phyloP scores from a whole-genome alignment of 2,329 filamentous ascomycete species.

The Dactylonectria macrodidyma region DNA sequence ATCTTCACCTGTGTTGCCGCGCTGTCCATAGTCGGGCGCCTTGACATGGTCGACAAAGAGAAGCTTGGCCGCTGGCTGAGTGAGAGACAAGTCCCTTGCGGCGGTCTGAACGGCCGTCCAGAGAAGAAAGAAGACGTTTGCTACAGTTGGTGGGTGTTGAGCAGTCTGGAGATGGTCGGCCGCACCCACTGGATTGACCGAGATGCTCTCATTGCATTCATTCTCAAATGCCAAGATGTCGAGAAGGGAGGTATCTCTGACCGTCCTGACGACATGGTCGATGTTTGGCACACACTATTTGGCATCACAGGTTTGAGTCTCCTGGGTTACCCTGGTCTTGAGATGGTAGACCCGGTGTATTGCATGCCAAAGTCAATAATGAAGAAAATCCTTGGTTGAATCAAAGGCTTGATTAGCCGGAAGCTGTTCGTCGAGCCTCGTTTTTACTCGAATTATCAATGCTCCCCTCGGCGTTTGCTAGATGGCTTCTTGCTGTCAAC shows the following conservation, averaged over 20 bases:
- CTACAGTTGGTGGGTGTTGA: slow-evolving; percentile 99
- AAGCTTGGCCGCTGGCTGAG: slow-evolving; percentile 91
- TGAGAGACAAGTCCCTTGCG: slow-evolving; percentile 89
- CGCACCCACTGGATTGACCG: slow-evolving; percentile 94
- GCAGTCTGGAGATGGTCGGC: slow-evolving; percentile 90
- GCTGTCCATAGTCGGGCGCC: slow-evolving; percentile 83
- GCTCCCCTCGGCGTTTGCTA: not conserved
- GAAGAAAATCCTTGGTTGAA: slow-evolving; percentile 67
- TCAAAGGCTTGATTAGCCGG: not conserved
- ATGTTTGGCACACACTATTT: slow-evolving; percentile 97
- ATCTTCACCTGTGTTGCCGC: slow-evolving; percentile 95
- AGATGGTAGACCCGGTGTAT: slow-evolving; percentile 90
- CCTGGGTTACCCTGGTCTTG: slow-evolving; percentile 81
- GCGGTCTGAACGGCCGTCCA: slow-evolving; percentile 92
- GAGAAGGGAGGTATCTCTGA: slow-evolving; percentile 90
- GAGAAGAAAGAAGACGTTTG: slow-evolving; percentile 98
- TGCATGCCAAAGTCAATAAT: slow-evolving; percentile 82
- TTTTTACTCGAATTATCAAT: not conserved
- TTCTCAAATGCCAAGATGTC: slow-evolving; percentile 89
- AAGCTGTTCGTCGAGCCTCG: not conserved
- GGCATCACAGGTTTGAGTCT: slow-evolving; percentile 90
- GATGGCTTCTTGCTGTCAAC: slow-evolving; percentile 78
- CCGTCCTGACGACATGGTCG: slow-evolving; percentile 92
- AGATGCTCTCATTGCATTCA: slow-evolving; percentile 83
- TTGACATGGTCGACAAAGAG: slow-evolving; percentile 87